Conservation (phyloP, 2,329 filamentous ascomycete species). For the Penicillium sclerotiorum region DNA sequence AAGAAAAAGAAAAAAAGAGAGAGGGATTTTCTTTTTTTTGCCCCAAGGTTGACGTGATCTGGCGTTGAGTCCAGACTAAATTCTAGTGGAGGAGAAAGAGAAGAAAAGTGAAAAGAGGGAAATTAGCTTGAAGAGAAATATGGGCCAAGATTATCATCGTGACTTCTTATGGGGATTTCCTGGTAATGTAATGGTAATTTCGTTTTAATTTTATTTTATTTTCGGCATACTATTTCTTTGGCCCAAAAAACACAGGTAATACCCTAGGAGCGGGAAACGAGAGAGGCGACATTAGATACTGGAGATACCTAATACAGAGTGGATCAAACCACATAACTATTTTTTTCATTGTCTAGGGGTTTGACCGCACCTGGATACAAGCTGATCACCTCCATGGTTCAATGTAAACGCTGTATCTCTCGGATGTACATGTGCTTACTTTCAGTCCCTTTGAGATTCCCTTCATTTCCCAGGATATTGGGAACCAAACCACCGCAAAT, state of each 20-base stretch:
- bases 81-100: background rate
- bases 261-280: no score
- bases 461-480: background rate
- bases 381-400: no score
- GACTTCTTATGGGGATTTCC: background rate
- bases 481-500: background rate
- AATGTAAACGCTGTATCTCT: no score
- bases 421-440: no score
- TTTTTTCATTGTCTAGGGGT: slow-evolving; percentile 12
- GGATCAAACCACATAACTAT: slow-evolving; percentile 9
- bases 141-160: background rate
- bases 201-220: background rate
- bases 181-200: background rate
- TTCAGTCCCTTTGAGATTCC: background rate
- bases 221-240: background rate
- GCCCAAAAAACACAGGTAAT: no score
- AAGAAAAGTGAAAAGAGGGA: background rate
- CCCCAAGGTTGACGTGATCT: no score
- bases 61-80: no score
- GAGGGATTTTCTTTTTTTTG: no score
- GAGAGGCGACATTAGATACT: no score
- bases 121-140: background rate
- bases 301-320: background rate
- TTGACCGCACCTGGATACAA: slow-evolving; percentile 10
- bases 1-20: background rate